Percentiles rank a stretch among this genome's conserved stretches.
These are phyloP conservation scores for Paradendryphiella salina DNA, from an alignment of 2,329 filamentous ascomycete species.

Conservation along the genomic window DNA sequence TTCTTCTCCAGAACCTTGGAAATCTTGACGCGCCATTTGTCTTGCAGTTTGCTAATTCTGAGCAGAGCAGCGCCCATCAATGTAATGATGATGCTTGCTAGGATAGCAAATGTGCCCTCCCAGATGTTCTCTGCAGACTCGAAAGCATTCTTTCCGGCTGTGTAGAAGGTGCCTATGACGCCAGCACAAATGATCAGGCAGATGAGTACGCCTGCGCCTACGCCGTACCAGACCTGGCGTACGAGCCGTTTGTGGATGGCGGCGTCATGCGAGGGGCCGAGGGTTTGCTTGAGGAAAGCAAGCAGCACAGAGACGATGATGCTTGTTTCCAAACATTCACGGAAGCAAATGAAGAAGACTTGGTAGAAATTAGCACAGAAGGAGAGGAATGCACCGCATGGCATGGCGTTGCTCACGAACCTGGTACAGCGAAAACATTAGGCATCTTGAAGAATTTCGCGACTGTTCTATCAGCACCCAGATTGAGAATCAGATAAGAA, in stretches of 20 bases:
- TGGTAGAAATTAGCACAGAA: neutral
- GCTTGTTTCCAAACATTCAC: slow-evolving; percentile 79
- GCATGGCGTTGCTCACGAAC: too few species aligned
- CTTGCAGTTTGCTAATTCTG: slow-evolving; percentile 78
- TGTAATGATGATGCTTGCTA: slow-evolving; percentile 79
- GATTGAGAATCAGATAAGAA: slow-evolving; percentile 12
- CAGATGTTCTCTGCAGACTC: slow-evolving; percentile 72
- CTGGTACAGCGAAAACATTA: slow-evolving; percentile 73
- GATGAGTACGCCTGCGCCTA: slow-evolving; percentile 63
- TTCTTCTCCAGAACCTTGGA: slow-evolving; percentile 66
- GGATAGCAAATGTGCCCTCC: slow-evolving; percentile 75
- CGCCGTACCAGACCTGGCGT: slow-evolving; percentile 71
- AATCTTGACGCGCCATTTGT: slow-evolving; percentile 86
- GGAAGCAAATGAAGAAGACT: slow-evolving; percentile 89
- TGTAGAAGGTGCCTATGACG: slow-evolving; percentile 72
- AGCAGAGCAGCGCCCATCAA: slow-evolving; percentile 79
- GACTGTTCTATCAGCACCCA: neutral
- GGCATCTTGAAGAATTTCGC: slow-evolving; percentile 51
- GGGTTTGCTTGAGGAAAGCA: slow-evolving; percentile 80
- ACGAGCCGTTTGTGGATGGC: slow-evolving; percentile 68
- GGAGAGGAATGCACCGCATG: too few species aligned
- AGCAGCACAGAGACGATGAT: slow-evolving; percentile 88
- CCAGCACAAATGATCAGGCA: slow-evolving; percentile 66
- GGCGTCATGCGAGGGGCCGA: slow-evolving; percentile 66
- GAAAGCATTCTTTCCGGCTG: slow-evolving; percentile 69